These are phyloP conservation scores for Immersiella caudata DNA, from an alignment of 495 filamentous ascomycete species.

Conservation along the genomic window DNA sequence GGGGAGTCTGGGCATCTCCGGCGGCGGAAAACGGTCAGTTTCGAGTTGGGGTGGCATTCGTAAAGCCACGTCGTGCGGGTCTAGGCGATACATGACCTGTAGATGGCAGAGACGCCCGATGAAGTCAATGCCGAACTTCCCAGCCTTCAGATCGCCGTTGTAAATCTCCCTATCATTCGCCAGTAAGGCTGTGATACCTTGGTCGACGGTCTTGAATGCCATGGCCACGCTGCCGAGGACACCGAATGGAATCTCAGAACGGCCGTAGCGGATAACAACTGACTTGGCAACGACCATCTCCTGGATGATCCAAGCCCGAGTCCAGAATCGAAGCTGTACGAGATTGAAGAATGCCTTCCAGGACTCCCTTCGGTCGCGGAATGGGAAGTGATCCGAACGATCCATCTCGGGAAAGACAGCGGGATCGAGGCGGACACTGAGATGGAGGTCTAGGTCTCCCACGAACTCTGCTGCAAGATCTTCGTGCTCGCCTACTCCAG, in stretches of 20 bases:
- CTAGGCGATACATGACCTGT: background rate
- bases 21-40: background rate
- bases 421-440: too few relatives aligned
- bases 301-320: conserved; percentile 8
- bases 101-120: conserved; percentile 1
- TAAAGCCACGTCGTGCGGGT: too few relatives aligned
- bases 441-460: too few relatives aligned
- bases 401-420: too few relatives aligned
- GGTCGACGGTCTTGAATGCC: background rate
- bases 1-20: background rate
- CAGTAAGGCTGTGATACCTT: background rate
- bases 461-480: too few relatives aligned
- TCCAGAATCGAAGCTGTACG: conserved; percentile 6
- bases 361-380: background rate
- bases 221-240: background rate
- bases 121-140: conserved; percentile 1
- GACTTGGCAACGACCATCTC: conserved; percentile 1
- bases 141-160: background rate
- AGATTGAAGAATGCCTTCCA: conserved; percentile 4
- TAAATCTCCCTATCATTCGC: background rate
- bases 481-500: background rate
- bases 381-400: too few relatives aligned
- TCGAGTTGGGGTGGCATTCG: background rate
- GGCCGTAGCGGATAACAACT: conserved; percentile 5
- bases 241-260: conserved; percentile 3